Percentiles rank a stretch among this genome's conserved stretches.
phyloP scores from a whole-genome alignment of 1,139 yeast species.

The Pichia sp. region DNA sequence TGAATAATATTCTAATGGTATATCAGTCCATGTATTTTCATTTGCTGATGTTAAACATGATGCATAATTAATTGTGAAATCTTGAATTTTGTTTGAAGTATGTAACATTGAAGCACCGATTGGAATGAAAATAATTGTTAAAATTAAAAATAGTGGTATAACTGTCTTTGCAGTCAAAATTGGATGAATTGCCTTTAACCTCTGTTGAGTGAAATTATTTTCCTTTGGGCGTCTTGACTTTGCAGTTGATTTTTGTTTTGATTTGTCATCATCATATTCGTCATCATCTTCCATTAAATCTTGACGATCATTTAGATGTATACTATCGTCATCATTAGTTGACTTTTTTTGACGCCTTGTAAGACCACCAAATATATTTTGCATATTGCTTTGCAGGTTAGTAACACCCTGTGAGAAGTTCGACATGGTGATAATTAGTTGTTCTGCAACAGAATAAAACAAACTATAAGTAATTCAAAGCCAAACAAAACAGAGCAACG shows the following conservation, averaged over 20 bases:
- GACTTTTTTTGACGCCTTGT: constrained; percentile 7
- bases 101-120: constrained; percentile 87
- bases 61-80: constrained; percentile 73
- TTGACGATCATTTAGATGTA: constrained; percentile 12
- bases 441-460: background rate
- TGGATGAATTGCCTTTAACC: constrained; percentile 56
- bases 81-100: constrained; percentile 73
- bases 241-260: constrained; percentile 29
- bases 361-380: constrained; percentile 15
- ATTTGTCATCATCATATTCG: constrained; percentile 34
- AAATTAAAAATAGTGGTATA: constrained; percentile 65
- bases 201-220: constrained; percentile 63
- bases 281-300: constrained; percentile 28
- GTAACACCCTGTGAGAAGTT: constrained; percentile 14
- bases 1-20: constrained; percentile 53
- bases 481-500: background rate
- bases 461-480: background rate
- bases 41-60: constrained; percentile 63
- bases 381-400: constrained; percentile 15
- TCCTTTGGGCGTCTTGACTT: constrained; percentile 50
- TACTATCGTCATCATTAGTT: background rate
- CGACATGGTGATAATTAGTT: constrained; percentile 1
- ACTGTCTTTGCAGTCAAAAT: constrained; percentile 88
- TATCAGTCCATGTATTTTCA: constrained; percentile 43
- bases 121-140: constrained; percentile 84